These are phyloP conservation scores for Sporopachydermia lactativora DNA, from an alignment of 805 yeast genomes.

Conservation along the genomic window DNA sequence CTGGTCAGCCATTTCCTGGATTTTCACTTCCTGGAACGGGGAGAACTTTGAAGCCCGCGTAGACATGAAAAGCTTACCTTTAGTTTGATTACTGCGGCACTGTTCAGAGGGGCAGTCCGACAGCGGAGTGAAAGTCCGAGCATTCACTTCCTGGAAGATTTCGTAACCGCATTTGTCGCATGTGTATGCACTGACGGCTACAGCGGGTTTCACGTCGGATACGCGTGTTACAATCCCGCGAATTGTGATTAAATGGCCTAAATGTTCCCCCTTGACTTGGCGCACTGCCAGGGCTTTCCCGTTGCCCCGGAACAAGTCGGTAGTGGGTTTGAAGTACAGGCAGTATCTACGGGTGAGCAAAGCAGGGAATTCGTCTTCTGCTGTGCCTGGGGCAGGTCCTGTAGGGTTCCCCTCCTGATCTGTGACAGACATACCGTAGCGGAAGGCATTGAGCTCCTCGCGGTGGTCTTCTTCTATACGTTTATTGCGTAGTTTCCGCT, in stretches of 20 bases:
- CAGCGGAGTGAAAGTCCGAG: conserved; percentile 78
- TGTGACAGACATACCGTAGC: not conserved
- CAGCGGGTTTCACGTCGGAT: conserved; percentile 89
- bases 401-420: conserved; percentile 21
- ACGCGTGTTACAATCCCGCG: conserved; percentile 93
- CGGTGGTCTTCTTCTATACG: conserved; percentile 54
- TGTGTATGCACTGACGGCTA: conserved; percentile 85
- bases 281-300: conserved; percentile 71
- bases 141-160: conserved; percentile 85
- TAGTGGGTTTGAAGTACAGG: conserved; percentile 73
- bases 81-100: conserved; percentile 65
- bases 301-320: conserved; percentile 21
- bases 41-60: conserved; percentile 93
- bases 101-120: conserved; percentile 71
- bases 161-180: conserved; percentile 97
- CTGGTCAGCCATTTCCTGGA: conserved; percentile 90
- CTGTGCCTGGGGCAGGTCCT: conserved; percentile 8
- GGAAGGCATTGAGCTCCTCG: conserved; percentile 36
- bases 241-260: conserved; percentile 82
- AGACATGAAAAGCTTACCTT: conserved; percentile 82
- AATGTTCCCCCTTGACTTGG: conserved; percentile 67
- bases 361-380: conserved; percentile 60
- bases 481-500: conserved; percentile 72
- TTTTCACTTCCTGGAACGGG: conserved; percentile 88
- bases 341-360: conserved; percentile 76